Percentiles rank a stretch among this genome's conserved stretches.
These are phyloP conservation scores for Priceomyces castillae DNA, from an alignment of 805 yeast genomes.

Conservation along the genomic window DNA sequence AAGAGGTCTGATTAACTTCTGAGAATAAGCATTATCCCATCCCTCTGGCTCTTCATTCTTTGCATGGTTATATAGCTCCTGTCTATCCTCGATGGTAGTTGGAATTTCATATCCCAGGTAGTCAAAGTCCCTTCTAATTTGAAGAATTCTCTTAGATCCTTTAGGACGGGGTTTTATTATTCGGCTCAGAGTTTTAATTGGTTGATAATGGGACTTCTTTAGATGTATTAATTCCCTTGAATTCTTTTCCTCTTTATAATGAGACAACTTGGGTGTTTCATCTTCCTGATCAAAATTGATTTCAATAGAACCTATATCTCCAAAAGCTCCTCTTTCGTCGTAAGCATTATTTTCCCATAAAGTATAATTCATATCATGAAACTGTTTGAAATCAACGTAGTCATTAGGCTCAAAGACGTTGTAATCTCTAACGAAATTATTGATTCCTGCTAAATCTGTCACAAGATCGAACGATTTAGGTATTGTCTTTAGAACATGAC, in stretches of 20 bases:
- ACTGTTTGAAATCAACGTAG: neutral
- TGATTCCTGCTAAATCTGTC: neutral
- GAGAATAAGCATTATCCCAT: neutral
- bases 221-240: too few species aligned
- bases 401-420: neutral
- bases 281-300: too few species aligned
- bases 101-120: conserved; percentile 3
- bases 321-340: neutral
- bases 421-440: neutral
- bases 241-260: too few species aligned
- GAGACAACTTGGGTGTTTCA: too few species aligned
- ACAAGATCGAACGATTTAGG: conserved; percentile 2
- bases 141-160: conserved; percentile 6
- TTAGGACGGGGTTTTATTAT: conserved; percentile 7
- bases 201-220: neutral
- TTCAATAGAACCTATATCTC: too few species aligned
- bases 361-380: neutral
- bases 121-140: conserved; percentile 3
- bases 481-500: neutral
- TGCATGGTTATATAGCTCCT: conserved; percentile 3
- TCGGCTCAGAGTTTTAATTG: conserved; percentile 1
- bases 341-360: neutral
- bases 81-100: neutral
- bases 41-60: conserved; percentile 3
- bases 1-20: conserved; percentile 2